phyloP scores from a whole-genome alignment of 768 basidiomycete genomes.

The Calvatia gigantea region DNA sequence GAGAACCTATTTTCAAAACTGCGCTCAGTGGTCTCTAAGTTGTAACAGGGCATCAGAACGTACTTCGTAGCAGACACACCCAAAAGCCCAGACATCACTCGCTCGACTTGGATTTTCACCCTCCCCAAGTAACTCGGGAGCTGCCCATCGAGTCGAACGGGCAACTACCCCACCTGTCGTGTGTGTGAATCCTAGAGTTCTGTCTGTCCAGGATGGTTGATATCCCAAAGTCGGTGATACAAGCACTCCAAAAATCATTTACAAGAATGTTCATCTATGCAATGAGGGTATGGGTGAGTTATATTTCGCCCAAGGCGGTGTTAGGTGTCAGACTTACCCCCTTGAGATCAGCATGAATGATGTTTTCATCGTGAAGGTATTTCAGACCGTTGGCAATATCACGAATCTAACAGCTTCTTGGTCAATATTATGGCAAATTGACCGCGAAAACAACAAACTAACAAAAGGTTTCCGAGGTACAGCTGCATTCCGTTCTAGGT shows the following conservation, averaged over 20 bases:
- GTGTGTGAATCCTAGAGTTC: neutral
- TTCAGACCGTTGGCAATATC: constrained; percentile 12
- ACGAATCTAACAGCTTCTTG: neutral
- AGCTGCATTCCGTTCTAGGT: neutral
- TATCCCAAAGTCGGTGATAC: constrained; percentile 15
- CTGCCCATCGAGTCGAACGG: constrained; percentile 12
- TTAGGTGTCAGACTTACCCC: constrained; percentile 7
- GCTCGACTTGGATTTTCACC: neutral
- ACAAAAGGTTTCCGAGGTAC: neutral
- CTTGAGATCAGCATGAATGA: constrained; percentile 16
- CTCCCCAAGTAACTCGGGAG: constrained; percentile 13
- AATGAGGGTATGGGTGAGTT: neutral
- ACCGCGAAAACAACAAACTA: neutral
- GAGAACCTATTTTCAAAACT: neutral
- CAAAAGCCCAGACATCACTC: constrained; percentile 16
- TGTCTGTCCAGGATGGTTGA: neutral
- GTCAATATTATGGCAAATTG: neutral
- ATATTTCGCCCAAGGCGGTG: neutral
- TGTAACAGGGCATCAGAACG: neutral
- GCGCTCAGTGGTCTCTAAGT: neutral
- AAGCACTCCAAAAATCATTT: constrained; percentile 1
- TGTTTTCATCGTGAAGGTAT: constrained; percentile 12
- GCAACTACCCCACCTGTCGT: neutral
- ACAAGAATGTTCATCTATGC: constrained; percentile 13
- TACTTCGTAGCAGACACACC: constrained; percentile 16